A percentile compares a stretch with the other conserved stretches of the same genome.
Conservation (phyloP, 2,329 filamentous ascomycete species). For the Aschersonia sp. region DNA sequence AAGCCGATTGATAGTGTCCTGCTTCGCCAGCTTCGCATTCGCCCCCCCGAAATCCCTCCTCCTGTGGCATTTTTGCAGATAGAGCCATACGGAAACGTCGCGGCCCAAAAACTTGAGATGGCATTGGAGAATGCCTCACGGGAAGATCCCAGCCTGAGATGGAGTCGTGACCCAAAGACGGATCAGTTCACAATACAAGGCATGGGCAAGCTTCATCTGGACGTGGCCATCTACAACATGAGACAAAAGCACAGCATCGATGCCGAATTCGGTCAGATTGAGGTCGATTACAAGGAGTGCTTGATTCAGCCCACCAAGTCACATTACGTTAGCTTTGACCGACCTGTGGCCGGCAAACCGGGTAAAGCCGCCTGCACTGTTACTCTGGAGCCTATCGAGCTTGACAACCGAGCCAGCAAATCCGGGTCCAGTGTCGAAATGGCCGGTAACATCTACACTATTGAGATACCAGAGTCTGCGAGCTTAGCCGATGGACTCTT, state of each 20-base stretch:
- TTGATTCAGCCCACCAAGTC: conserved; percentile 42
- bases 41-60: conserved; percentile 78
- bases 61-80: conserved; percentile 95
- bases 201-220: conserved; percentile 92
- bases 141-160: conserved; percentile 84
- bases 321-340: conserved; percentile 56
- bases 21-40: conserved; percentile 63
- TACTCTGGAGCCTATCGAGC: conserved; percentile 45
- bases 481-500: conserved; percentile 32
- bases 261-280: conserved; percentile 77
- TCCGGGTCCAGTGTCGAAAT: conserved; percentile 30
- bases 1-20: conserved; percentile 25
- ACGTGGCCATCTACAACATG: conserved; percentile 79
- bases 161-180: conserved; percentile 73
- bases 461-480: conserved; percentile 35
- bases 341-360: conserved; percentile 62
- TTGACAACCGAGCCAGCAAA: conserved; percentile 20
- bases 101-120: conserved; percentile 65
- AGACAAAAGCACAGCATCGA: conserved; percentile 80
- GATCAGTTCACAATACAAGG: conserved; percentile 88
- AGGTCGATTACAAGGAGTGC: conserved; percentile 89
- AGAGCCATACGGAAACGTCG: conserved; percentile 62
- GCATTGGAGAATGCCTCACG: conserved; percentile 65
- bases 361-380: conserved; percentile 66
- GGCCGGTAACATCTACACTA: conserved; percentile 58